These are phyloP conservation scores for Globisporangium rhizosaccharum DNA, from an alignment of 352 stramenopile species.

Conservation along the genomic window DNA sequence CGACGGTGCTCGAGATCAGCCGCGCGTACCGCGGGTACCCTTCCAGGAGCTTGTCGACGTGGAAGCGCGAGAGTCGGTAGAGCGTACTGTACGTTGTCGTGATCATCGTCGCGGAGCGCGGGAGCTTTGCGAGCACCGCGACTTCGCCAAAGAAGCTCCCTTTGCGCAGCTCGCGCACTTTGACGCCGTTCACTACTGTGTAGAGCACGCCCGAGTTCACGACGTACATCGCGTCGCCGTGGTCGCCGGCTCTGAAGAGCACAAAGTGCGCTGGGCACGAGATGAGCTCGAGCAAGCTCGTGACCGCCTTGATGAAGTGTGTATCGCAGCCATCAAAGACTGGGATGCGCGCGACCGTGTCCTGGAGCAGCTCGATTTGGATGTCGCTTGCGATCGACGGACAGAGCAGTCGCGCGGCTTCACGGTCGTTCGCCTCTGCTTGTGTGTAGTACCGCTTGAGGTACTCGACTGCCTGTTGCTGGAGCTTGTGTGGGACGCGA, in stretches of 20 bases:
- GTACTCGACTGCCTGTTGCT: slow-evolving; percentile 55
- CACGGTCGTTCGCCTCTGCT: slow-evolving; percentile 53
- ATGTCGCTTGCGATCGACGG: slow-evolving; percentile 68
- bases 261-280: slow-evolving; percentile 47
- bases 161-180: slow-evolving; percentile 65
- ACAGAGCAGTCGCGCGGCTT: slow-evolving; percentile 50
- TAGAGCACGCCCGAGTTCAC: slow-evolving; percentile 58
- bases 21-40: slow-evolving; percentile 42
- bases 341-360: slow-evolving; percentile 43
- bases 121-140: slow-evolving; percentile 53
- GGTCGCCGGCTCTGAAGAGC: slow-evolving; percentile 51
- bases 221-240: slow-evolving; percentile 71
- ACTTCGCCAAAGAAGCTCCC: slow-evolving; percentile 64
- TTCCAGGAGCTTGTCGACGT: slow-evolving; percentile 49
- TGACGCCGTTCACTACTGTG: slow-evolving; percentile 51
- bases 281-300: slow-evolving; percentile 48
- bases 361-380: slow-evolving; percentile 55
- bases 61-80: slow-evolving; percentile 42
- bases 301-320: slow-evolving; percentile 56
- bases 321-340: slow-evolving; percentile 54
- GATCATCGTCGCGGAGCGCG: slow-evolving; percentile 55
- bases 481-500: slow-evolving; percentile 39
- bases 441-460: slow-evolving; percentile 64
- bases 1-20: slow-evolving; percentile 35
- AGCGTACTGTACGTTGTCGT: slow-evolving; percentile 63